These are phyloP conservation scores for Urostyla sp. DNA, from an alignment of 73 alveolate genomes.

Conservation along the genomic window DNA sequence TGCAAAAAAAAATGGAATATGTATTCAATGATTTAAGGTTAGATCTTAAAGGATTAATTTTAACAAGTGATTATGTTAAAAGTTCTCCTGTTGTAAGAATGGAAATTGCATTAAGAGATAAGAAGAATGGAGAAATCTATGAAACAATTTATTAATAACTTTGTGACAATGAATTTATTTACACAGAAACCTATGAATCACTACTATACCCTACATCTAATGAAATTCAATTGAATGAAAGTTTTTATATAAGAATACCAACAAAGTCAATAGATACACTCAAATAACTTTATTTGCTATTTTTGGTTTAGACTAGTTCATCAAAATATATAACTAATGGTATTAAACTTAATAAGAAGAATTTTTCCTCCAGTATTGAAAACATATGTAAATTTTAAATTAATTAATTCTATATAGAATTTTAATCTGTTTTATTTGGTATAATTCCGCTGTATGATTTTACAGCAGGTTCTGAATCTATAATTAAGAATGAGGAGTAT, in stretches of 20 bases:
- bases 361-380: not conserved
- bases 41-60: slow-evolving; percentile 26
- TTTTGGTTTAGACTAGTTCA: slow-evolving; percentile 30
- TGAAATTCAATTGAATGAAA: slow-evolving; percentile 26
- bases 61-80: not conserved
- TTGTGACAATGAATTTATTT: slow-evolving; percentile 33
- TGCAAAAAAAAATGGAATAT: slow-evolving; percentile 26
- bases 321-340: slow-evolving; percentile 25
- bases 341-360: slow-evolving; percentile 1
- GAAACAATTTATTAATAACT: slow-evolving; percentile 39
- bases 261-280: slow-evolving; percentile 42
- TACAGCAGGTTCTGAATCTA: not conserved
- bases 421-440: slow-evolving; percentile 40
- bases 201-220: slow-evolving; percentile 17
- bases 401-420: not conserved
- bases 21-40: slow-evolving; percentile 39
- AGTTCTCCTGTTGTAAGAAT: slow-evolving; percentile 33
- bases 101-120: slow-evolving; percentile 39
- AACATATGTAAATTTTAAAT: slow-evolving; percentile 13
- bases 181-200: slow-evolving; percentile 46
- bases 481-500: slow-evolving; percentile 25
- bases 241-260: slow-evolving; percentile 51
- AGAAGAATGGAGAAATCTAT: slow-evolving; percentile 45
- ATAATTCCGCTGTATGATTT: slow-evolving; percentile 44
- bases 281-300: slow-evolving; percentile 27